These are phyloP conservation scores for Colletotrichum eremochloae DNA, from an alignment of 2,329 filamentous ascomycete species.

Conservation along the genomic window DNA sequence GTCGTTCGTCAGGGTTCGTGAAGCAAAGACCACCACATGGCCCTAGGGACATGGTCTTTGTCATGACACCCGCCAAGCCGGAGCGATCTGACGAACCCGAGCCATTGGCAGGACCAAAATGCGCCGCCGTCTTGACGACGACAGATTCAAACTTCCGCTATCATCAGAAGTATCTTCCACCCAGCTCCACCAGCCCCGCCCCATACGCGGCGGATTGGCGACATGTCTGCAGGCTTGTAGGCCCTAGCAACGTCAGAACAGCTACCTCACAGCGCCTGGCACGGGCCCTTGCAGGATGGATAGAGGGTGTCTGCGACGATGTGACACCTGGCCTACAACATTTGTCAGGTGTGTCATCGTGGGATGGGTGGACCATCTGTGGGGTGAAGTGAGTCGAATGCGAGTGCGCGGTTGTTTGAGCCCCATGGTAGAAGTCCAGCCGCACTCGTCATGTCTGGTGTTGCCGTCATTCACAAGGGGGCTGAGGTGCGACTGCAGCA, in stretches of 20 bases:
- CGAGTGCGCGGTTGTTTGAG: not conserved
- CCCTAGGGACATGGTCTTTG: not conserved
- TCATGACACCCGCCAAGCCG: not conserved
- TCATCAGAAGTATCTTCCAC: not conserved
- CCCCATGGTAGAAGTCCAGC: not conserved
- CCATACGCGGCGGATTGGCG: constrained; percentile 15
- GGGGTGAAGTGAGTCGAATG: not conserved
- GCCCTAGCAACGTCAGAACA: not conserved
- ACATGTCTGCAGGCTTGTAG: not conserved
- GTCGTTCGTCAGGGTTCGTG: constrained; percentile 14
- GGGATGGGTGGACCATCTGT: not conserved
- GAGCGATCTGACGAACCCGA: constrained; percentile 24
- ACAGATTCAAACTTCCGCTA: constrained; percentile 16
- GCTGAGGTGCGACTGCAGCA: not conserved
- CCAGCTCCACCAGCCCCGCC: constrained; percentile 4
- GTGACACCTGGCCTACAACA: constrained; percentile 19
- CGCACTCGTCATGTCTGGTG: not conserved
- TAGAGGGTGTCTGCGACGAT: not conserved
- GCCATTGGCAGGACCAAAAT: not conserved
- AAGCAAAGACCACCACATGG: not conserved
- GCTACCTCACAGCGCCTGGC: constrained; percentile 11
- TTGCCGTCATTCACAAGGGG: not conserved
- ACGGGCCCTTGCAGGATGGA: constrained; percentile 12
- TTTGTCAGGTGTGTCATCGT: constrained; percentile 28
- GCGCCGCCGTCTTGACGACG: constrained; percentile 12